Conservation (phyloP, 345 rosid species). For the Melaleuca alternifolia region DNA sequence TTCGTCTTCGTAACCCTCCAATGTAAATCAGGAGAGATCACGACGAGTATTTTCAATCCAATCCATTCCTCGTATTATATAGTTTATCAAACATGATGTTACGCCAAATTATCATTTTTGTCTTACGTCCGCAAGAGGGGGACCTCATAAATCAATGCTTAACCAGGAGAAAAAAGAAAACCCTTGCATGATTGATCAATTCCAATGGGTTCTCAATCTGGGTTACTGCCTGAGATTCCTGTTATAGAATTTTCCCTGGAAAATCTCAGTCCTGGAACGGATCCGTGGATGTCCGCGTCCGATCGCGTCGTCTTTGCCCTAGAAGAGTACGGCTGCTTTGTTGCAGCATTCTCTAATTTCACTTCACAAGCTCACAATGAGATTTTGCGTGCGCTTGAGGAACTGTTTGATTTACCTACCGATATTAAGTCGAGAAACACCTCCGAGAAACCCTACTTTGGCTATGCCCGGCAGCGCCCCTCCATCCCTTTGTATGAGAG, state of each 20-base stretch:
- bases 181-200: background rate
- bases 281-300: slow-evolving; percentile 27
- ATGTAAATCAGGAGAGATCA: background rate
- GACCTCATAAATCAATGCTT: background rate
- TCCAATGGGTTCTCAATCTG: slow-evolving; percentile 4
- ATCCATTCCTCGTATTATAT: background rate
- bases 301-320: slow-evolving; percentile 27
- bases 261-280: slow-evolving; percentile 23
- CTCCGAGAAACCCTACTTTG: slow-evolving; percentile 30
- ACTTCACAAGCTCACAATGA: slow-evolving; percentile 1
- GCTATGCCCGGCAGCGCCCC: slow-evolving; percentile 27
- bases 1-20: background rate
- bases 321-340: slow-evolving; percentile 45
- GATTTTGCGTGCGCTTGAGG: background rate
- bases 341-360: slow-evolving; percentile 19
- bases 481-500: slow-evolving; percentile 35
- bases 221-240: slow-evolving; percentile 3
- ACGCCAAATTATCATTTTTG: background rate
- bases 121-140: background rate
- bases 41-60: background rate
- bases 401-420: slow-evolving; percentile 34
- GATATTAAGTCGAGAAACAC: slow-evolving; percentile 27
- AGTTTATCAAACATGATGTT: background rate
- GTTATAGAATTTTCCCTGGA: slow-evolving; percentile 17
- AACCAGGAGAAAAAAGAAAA: background rate